A percentile compares a stretch with the other conserved stretches of the same genome.
phyloP scores from a whole-genome alignment of 2,329 filamentous ascomycete species.

The Bipolaris cookei region DNA sequence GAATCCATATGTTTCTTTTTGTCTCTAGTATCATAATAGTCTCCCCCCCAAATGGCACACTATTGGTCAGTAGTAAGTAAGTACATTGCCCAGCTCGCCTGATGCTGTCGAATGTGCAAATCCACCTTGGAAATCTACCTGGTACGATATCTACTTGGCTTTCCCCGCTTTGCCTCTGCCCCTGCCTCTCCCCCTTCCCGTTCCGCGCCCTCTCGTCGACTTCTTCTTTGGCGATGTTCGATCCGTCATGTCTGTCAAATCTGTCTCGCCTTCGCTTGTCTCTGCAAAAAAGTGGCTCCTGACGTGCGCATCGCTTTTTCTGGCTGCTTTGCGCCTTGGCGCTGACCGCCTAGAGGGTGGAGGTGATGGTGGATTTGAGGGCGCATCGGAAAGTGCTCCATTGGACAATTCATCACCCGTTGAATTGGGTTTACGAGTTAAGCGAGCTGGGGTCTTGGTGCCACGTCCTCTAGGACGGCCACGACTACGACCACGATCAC shows the following conservation, averaged over 20 bases:
- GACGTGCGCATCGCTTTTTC: constrained; percentile 38
- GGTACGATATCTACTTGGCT: constrained; percentile 8
- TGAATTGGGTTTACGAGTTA: constrained; percentile 17
- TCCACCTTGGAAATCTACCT: not conserved
- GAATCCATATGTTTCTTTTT: not conserved
- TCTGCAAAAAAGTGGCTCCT: constrained; percentile 46
- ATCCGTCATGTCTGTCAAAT: constrained; percentile 36
- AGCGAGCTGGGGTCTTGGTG: constrained; percentile 13
- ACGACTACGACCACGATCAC: constrained; percentile 1
- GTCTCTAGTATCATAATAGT: not conserved
- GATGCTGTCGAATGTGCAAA: not conserved
- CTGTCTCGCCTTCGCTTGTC: constrained; percentile 43
- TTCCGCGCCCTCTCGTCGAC: constrained; percentile 4
- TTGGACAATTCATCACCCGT: constrained; percentile 17
- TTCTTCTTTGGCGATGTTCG: constrained; percentile 29
- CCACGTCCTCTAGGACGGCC: constrained; percentile 6
- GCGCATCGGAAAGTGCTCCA: constrained; percentile 16
- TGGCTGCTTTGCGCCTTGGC: constrained; percentile 35
- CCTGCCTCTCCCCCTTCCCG: constrained; percentile 15
- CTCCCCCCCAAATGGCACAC: not conserved
- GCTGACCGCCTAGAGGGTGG: constrained; percentile 19
- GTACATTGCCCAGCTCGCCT: not conserved
- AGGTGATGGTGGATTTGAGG: constrained; percentile 13
- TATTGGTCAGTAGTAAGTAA: not conserved
- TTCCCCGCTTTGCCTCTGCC: constrained; percentile 15